These are phyloP conservation scores for Debaryomyces sp. DNA, from an alignment of 1,139 yeast species.

Conservation along the genomic window DNA sequence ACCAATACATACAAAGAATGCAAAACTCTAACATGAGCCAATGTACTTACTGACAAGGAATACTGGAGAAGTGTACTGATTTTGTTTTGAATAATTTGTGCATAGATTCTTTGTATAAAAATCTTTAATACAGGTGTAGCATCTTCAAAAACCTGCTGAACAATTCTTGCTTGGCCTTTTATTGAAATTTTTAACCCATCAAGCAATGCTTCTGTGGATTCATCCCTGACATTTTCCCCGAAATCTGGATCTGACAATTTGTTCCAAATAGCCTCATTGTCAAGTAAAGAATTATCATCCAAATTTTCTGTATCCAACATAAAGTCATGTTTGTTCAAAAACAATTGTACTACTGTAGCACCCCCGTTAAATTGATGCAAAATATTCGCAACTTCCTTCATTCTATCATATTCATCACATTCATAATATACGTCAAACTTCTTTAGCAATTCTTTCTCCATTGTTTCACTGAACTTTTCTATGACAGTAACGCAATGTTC, in stretches of 20 bases:
- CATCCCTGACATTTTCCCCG: conserved; percentile 33
- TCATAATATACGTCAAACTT: conserved; percentile 64
- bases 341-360: conserved; percentile 75
- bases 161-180: conserved; percentile 72
- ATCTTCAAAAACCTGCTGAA: conserved; percentile 71
- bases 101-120: conserved; percentile 76
- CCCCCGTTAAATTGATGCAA: conserved; percentile 86
- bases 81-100: conserved; percentile 72
- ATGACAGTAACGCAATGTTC: conserved; percentile 54
- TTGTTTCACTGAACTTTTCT: conserved; percentile 70
- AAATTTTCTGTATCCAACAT: conserved; percentile 49
- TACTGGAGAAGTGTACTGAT: conserved; percentile 63
- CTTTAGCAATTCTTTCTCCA: conserved; percentile 68
- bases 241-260: conserved; percentile 40
- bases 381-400: conserved; percentile 81
- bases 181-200: conserved; percentile 47
- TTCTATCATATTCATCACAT: conserved; percentile 59
- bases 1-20: conserved; percentile 65
- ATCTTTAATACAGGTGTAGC: conserved; percentile 66
- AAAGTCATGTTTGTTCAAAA: conserved; percentile 79
- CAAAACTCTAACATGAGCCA: conserved; percentile 79
- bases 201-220: conserved; percentile 36
- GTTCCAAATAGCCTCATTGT: conserved; percentile 43
- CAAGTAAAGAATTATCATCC: conserved; percentile 39
- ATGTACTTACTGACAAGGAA: conserved; percentile 63